These are phyloP conservation scores for Pinus taeda DNA, from an alignment of 75 land plant genomes.

Conservation along the genomic window DNA sequence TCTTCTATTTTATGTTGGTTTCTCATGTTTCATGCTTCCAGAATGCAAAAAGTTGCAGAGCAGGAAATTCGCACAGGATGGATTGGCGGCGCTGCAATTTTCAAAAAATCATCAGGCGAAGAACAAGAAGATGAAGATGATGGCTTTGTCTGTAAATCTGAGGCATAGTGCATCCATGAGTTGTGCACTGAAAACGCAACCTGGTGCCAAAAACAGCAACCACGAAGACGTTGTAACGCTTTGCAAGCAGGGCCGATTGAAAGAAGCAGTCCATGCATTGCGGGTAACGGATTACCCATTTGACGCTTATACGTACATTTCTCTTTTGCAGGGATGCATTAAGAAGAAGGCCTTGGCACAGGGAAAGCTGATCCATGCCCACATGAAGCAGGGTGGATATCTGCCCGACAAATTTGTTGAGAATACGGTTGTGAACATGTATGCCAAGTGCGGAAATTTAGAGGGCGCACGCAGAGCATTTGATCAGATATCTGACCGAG, in stretches of 20 bases:
- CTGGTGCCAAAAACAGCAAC: neutral
- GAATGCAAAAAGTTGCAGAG: too few relatives aligned
- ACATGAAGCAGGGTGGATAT: conserved; percentile 6
- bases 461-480: conserved; percentile 9
- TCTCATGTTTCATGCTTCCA: too few relatives aligned
- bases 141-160: too few relatives aligned
- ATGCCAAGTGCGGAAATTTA: conserved; percentile 9
- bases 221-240: neutral
- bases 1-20: too few relatives aligned
- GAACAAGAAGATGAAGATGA: too few relatives aligned
- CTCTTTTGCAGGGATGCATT: neutral
- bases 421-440: conserved; percentile 14
- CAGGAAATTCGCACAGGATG: too few relatives aligned
- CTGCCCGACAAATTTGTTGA: neutral
- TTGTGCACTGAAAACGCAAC: too few relatives aligned
- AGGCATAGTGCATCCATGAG: too few relatives aligned
- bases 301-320: neutral
- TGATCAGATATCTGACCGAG: neutral
- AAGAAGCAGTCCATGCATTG: neutral
- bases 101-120: too few relatives aligned
- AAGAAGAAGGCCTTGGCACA: neutral
- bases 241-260: neutral
- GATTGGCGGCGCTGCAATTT: too few relatives aligned
- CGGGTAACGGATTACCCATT: neutral
- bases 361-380: conserved; percentile 6